These are phyloP conservation scores for Coniella vitis DNA, from an alignment of 2,329 filamentous ascomycete species.

Conservation along the genomic window DNA sequence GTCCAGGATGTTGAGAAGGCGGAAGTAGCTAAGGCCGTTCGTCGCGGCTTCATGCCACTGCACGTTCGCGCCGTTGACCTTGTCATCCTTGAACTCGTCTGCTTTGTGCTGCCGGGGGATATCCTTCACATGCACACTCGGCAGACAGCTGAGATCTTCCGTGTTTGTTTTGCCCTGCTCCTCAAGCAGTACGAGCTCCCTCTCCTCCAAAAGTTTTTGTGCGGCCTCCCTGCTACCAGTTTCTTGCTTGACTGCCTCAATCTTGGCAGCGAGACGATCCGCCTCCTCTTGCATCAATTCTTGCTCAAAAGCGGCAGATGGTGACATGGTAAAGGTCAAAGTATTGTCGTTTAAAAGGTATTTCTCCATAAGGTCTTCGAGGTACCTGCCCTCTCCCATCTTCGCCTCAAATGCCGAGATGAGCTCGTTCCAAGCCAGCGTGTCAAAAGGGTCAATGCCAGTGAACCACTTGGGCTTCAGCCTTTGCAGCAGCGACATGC, in stretches of 20 bases:
- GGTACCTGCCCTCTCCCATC: constrained; percentile 68
- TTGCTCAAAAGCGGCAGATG: constrained; percentile 66
- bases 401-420: constrained; percentile 74
- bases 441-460: constrained; percentile 84
- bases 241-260: constrained; percentile 59
- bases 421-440: constrained; percentile 85
- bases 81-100: constrained; percentile 54
- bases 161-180: constrained; percentile 80
- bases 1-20: constrained; percentile 73
- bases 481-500: constrained; percentile 81
- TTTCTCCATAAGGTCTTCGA: constrained; percentile 80
- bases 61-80: constrained; percentile 58
- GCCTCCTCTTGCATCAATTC: constrained; percentile 73
- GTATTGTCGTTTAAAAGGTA: constrained; percentile 84
- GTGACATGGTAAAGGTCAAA: constrained; percentile 90
- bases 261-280: constrained; percentile 64
- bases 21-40: constrained; percentile 94
- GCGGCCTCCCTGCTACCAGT: constrained; percentile 68
- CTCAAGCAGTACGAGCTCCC: constrained; percentile 71
- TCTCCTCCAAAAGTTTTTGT: constrained; percentile 62
- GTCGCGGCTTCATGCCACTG: constrained; percentile 92
- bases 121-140: constrained; percentile 80
- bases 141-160: constrained; percentile 80
- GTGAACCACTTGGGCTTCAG: constrained; percentile 94
- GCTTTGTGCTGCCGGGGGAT: constrained; percentile 73